Evolutionary conservation across 176 grass and related monocot genomes (phyloP).

Genomic region (Avena atlantica): DNA sequence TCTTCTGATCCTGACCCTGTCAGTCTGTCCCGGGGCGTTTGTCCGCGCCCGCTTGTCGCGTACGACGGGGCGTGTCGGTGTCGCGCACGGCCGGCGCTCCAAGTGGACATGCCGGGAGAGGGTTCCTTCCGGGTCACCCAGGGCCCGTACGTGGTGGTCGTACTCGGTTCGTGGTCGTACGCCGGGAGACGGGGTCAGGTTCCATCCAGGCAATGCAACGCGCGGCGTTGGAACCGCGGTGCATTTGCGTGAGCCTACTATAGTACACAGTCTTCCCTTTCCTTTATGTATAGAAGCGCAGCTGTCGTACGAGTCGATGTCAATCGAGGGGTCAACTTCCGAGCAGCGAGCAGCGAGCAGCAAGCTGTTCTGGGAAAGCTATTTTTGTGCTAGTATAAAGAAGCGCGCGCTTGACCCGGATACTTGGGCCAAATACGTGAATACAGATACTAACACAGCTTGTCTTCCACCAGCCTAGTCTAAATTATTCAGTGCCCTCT

Average conservation of each 20-base stretch:
- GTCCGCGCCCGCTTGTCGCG: constrained; percentile 29
- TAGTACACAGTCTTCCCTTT: no score
- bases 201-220: constrained; percentile 24
- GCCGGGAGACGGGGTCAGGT: neutral
- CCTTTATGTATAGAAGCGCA: neutral
- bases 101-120: constrained; percentile 14
- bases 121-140: neutral
- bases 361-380: no score
- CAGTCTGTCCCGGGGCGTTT: neutral
- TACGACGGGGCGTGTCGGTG: neutral
- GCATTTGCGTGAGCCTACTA: neutral
- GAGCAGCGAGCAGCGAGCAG: no score
- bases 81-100: constrained; percentile 17
- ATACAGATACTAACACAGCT: no score
- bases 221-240: constrained; percentile 1
- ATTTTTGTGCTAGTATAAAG: no score
- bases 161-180: neutral
- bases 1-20: neutral
- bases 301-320: neutral
- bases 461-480: no score
- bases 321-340: no score
- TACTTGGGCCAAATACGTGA: no score
- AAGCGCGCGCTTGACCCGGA: no score
- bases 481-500: no score
- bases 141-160: neutral